Conservation (phyloP, 2,329 filamentous ascomycete species). For the Ambrosiella xylebori region DNA sequence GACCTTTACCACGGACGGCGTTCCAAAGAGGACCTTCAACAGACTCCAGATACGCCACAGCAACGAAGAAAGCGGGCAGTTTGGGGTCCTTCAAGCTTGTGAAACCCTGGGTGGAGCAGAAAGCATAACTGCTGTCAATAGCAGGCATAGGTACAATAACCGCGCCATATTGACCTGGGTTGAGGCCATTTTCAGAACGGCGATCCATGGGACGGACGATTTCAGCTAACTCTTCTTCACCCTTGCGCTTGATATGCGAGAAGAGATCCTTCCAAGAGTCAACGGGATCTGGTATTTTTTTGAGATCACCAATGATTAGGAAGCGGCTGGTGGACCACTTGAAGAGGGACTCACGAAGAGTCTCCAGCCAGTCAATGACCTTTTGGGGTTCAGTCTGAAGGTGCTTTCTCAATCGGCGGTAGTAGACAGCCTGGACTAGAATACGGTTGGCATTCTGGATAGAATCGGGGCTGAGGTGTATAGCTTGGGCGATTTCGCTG, state of each 20-base stretch:
- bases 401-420: conserved; percentile 69
- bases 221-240: conserved; percentile 27
- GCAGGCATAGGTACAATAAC: conserved; percentile 81
- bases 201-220: conserved; percentile 54
- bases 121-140: conserved; percentile 79
- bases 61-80: conserved; percentile 72
- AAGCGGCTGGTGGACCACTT: conserved; percentile 72
- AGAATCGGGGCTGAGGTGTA: conserved; percentile 63
- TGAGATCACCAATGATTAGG: conserved; percentile 66
- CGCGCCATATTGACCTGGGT: conserved; percentile 55
- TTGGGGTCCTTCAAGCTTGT: conserved; percentile 58
- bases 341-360: conserved; percentile 59
- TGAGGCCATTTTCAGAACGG: conserved; percentile 58
- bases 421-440: conserved; percentile 71
- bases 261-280: conserved; percentile 51
- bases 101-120: conserved; percentile 58
- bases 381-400: conserved; percentile 58
- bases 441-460: conserved; percentile 62
- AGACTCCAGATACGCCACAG: conserved; percentile 77
- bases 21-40: conserved; percentile 92
- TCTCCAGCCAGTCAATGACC: conserved; percentile 62
- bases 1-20: conserved; percentile 76
- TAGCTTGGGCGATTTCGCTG: conserved; percentile 51
- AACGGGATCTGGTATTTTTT: conserved; percentile 56
- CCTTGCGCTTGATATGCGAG: conserved; percentile 13